Base-by-base conservation (phyloP, 1,284 basidiomycete species). In the Golubevia sp. region DNA sequence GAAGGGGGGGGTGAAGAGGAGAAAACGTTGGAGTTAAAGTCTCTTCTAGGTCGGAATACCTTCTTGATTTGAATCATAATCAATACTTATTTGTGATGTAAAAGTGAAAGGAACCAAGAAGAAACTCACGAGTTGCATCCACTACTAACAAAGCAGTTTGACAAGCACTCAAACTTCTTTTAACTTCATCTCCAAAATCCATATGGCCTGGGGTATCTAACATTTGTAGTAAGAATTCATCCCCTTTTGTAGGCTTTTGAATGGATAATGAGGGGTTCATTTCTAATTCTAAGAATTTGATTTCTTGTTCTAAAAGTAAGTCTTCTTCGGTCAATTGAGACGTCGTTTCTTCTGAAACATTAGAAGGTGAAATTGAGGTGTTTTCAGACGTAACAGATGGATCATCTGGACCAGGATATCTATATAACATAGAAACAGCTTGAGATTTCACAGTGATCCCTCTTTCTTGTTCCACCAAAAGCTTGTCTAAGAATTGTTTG, bases 121-220 rank as follows among this genome's bases (percentile, higher is more conserved):
- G 7, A 34, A 2, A 70, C 83, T 66, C 59, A 86, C 85, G 96
- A 52, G 93, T 94, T 13, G 95, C 93, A 80, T 99, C 96, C 0
- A 99, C 94, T 1, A 90, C 87, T 13, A 99, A 86, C 55, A 99
- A 84, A 2, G 94, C 96, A 20, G 94, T 95, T 85, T 99, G 93
- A 74, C 93, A 97, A 34, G 95, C 94, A 1, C 93, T 91, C 25
- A 99, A 86, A 50, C 92, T 94, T 54, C 97, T 89, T 15, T 93
- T 91, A 8, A 99, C 94, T 85, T 99, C 97, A 89, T 95, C 96
- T 64, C 92, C 89, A 84, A 97, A 97, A 86, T 97, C 94, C 55
- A 97, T 94, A 84, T 97, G 94, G 2, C 94, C 94, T 90, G 91
- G 8, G 11, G 30, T 34, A 11, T 34, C 30, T 11, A 34, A 34